These are phyloP conservation scores for Nannizziopsis arthrosporioides DNA, from an alignment of 2,329 filamentous ascomycete genomes.

Conservation along the genomic window DNA sequence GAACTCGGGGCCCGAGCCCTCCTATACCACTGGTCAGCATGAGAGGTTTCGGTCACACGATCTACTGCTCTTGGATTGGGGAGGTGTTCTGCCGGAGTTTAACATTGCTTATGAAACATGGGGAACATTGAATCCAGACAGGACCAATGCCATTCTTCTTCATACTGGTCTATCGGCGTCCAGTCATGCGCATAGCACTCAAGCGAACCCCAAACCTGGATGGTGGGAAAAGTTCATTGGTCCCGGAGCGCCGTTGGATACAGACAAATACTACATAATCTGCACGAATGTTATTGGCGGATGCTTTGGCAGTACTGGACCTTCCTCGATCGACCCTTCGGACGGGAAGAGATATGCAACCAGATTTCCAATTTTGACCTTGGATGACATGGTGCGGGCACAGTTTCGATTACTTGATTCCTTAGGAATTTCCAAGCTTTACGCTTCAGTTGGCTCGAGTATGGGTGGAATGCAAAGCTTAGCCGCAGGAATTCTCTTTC, in stretches of 20 bases:
- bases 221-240: conserved; percentile 99
- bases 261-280: conserved; percentile 80
- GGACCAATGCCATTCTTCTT: conserved; percentile 78
- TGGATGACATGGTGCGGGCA: conserved; percentile 94
- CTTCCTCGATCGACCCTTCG: conserved; percentile 73
- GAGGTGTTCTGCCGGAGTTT: conserved; percentile 78
- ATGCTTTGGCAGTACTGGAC: conserved; percentile 91
- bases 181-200: conserved; percentile 90
- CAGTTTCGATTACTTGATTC: conserved; percentile 81
- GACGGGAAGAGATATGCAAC: conserved; percentile 86
- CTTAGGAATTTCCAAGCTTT: conserved; percentile 64
- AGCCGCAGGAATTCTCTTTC: conserved; percentile 72
- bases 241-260: conserved; percentile 71
- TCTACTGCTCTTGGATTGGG: conserved; percentile 82
- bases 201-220: conserved; percentile 70
- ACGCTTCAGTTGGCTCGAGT: conserved; percentile 86
- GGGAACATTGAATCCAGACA: conserved; percentile 68
- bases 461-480: conserved; percentile 99
- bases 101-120: conserved; percentile 88
- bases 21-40: conserved; percentile 84
- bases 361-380: conserved; percentile 84
- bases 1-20: conserved; percentile 72
- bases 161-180: conserved; percentile 95
- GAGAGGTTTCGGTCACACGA: conserved; percentile 61
- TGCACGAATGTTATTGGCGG: conserved; percentile 96